phyloP scores from a whole-genome alignment of 78 protist genomes.

The Cyanophora paradoxa region DNA sequence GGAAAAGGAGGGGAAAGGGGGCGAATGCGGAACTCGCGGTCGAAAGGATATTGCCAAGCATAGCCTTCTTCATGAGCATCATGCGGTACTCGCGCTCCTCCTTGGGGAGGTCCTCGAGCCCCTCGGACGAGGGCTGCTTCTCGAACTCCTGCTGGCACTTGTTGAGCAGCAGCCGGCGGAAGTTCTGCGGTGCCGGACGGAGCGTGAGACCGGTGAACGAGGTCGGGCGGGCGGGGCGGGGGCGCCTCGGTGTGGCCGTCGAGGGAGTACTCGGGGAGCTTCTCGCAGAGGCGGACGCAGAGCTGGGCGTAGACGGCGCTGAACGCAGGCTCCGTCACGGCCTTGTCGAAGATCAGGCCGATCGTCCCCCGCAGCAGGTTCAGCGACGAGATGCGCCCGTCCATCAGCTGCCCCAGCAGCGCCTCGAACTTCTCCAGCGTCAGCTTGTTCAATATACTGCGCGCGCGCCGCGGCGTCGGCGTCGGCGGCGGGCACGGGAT shows the following conservation, averaged over 20 bases:
- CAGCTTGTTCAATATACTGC: not conserved
- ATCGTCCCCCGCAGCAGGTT: not conserved
- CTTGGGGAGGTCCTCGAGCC: not conserved
- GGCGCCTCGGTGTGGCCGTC: too few relatives aligned
- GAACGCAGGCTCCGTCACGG: not conserved
- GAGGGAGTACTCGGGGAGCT: not conserved
- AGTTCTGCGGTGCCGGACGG: not conserved
- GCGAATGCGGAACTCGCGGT: not conserved
- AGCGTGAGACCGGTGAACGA: not conserved
- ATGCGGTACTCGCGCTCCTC: not conserved
- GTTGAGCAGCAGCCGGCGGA: not conserved
- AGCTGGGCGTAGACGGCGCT: not conserved
- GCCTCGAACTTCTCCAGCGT: too few relatives aligned
- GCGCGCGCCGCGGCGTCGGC: too few relatives aligned
- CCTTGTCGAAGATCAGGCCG: not conserved
- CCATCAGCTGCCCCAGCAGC: not conserved
- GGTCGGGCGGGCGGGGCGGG: not conserved
- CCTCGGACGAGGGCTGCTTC: not conserved
- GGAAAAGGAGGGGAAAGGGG: not conserved
- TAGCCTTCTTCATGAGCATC: too few relatives aligned
- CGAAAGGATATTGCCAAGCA: too few relatives aligned
- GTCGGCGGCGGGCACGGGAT: not conserved
- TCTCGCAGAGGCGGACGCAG: not conserved
- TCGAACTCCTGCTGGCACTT: not conserved
- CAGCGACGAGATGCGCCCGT: not conserved